phyloP scores from a whole-genome alignment of 768 basidiomycete genomes.

The Vararia minispora region DNA sequence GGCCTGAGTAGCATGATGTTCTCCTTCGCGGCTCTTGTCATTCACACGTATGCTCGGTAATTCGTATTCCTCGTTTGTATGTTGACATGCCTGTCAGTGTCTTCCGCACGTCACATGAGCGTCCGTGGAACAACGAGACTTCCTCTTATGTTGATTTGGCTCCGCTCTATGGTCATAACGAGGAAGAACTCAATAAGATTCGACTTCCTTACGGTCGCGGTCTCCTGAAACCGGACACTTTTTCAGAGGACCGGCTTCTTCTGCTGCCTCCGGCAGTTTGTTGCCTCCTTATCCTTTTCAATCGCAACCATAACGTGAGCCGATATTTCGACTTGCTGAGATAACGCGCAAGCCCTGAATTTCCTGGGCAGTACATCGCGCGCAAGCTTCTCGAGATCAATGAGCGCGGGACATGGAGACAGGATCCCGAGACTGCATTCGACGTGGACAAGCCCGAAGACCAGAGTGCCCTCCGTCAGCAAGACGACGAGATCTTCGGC shows the following conservation, averaged over 20 bases:
- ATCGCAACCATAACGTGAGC: slow-evolving; percentile 77
- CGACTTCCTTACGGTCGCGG: slow-evolving; percentile 54
- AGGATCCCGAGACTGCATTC: slow-evolving; percentile 41
- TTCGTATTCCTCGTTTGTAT: not conserved
- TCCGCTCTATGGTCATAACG: slow-evolving; percentile 71
- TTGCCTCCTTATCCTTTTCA: slow-evolving; percentile 75
- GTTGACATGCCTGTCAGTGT: slow-evolving; percentile 32
- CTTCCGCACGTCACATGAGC: slow-evolving; percentile 68
- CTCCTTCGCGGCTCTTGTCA: slow-evolving; percentile 71
- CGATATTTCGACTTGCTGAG: not conserved
- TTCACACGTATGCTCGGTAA: slow-evolving; percentile 43
- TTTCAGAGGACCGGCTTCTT: slow-evolving; percentile 69
- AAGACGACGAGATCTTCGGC: slow-evolving; percentile 63
- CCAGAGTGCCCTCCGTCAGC: slow-evolving; percentile 22
- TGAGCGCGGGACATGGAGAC: slow-evolving; percentile 55
- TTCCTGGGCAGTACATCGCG: slow-evolving; percentile 57
- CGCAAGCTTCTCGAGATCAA: slow-evolving; percentile 70
- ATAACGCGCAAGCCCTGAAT: not conserved
- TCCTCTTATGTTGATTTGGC: slow-evolving; percentile 81
- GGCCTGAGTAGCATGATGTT: slow-evolving; percentile 77
- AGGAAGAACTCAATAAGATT: slow-evolving; percentile 46
- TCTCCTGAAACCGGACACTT: slow-evolving; percentile 54
- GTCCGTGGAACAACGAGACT: slow-evolving; percentile 68
- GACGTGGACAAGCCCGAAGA: slow-evolving; percentile 16
- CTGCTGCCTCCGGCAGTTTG: slow-evolving; percentile 72